phyloP scores from a whole-genome alignment of 345 rosid species.

The Salix caprea region DNA sequence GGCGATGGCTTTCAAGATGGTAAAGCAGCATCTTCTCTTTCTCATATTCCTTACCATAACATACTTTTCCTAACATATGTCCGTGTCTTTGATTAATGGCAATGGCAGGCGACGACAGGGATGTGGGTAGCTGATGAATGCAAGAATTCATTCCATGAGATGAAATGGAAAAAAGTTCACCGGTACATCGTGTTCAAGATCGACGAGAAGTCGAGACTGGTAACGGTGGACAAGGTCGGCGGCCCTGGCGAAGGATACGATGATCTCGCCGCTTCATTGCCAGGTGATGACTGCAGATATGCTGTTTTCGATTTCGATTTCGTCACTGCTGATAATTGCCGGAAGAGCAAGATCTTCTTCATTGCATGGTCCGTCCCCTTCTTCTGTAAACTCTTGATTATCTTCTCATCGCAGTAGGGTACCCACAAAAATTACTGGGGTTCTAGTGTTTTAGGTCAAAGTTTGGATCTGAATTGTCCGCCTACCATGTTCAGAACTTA shows the following conservation, averaged over 20 bases:
- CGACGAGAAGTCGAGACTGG: slow-evolving; percentile 77
- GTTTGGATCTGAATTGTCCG: background rate
- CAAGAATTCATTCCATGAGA: slow-evolving; percentile 78
- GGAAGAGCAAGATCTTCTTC: slow-evolving; percentile 99
- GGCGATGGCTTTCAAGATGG: slow-evolving; percentile 99
- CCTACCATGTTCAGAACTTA: background rate
- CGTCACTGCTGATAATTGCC: slow-evolving; percentile 86
- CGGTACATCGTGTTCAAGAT: slow-evolving; percentile 89
- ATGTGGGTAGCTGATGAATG: slow-evolving; percentile 93
- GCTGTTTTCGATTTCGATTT: slow-evolving; percentile 94
- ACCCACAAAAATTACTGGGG: no score
- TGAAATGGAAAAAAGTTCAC: slow-evolving; percentile 92
- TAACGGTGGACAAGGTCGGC: slow-evolving; percentile 87
- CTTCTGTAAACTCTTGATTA: background rate
- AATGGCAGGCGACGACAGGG: slow-evolving; percentile 75
- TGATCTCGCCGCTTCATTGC: slow-evolving; percentile 70
- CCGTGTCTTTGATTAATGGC: background rate
- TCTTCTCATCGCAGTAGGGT: background rate
- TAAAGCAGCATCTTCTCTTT: slow-evolving; percentile 7
- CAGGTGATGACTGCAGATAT: slow-evolving; percentile 81
- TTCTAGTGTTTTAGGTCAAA: background rate
- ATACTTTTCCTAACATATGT: background rate
- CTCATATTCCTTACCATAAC: background rate
- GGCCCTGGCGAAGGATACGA: slow-evolving; percentile 78
- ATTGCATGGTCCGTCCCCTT: slow-evolving; percentile 66